phyloP scores from a whole-genome alignment of 768 basidiomycete genomes.

The Xerocomus potaroensis region DNA sequence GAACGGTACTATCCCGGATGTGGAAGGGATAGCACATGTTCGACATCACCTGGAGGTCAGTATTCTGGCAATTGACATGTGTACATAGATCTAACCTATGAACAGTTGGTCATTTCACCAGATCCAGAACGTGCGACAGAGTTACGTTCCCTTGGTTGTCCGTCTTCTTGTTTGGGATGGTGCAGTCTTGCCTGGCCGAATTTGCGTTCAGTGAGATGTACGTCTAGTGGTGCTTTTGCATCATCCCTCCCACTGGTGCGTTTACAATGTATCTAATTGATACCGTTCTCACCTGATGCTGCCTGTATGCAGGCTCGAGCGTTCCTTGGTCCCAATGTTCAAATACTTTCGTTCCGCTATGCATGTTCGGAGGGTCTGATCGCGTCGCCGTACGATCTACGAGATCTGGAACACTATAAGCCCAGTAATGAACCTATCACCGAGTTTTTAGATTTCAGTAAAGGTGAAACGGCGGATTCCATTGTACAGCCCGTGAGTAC shows the following conservation, averaged over 20 bases:
- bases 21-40: slow-evolving; percentile 3
- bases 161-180: slow-evolving; percentile 12
- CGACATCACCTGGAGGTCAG: slow-evolving; percentile 4
- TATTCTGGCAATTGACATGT: background rate
- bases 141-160: slow-evolving; percentile 9
- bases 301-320: slow-evolving; percentile 6
- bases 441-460: slow-evolving; percentile 4
- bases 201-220: slow-evolving; percentile 7
- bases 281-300: background rate
- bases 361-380: slow-evolving; percentile 7
- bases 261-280: background rate
- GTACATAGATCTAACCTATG: background rate
- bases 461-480: background rate
- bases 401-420: slow-evolving; percentile 10
- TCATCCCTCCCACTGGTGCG: slow-evolving; percentile 9
- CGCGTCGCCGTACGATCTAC: slow-evolving; percentile 4
- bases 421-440: background rate
- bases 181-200: slow-evolving; percentile 11
- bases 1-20: slow-evolving; percentile 7
- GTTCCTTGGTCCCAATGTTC: slow-evolving; percentile 11
- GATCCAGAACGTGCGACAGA: slow-evolving; percentile 4
- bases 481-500: background rate
- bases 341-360: background rate
- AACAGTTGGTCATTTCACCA: background rate
- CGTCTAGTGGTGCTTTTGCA: slow-evolving; percentile 13